Conservation (phyloP, 2,329 filamentous ascomycete genomes). For the Teratosphaeria pseudoeucalypti region DNA sequence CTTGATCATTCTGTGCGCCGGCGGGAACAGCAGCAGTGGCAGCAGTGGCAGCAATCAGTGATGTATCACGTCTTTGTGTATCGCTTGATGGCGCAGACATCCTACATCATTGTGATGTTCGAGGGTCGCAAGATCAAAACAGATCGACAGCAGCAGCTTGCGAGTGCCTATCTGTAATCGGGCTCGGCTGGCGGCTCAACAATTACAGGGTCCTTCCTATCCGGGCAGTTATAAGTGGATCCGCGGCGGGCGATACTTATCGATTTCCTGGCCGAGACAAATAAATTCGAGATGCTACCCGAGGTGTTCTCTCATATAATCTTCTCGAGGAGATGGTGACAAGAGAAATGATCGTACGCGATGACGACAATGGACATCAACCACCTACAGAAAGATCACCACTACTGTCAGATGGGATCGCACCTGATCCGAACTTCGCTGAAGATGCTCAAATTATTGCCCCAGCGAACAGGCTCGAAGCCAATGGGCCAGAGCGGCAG, state of each 20-base stretch:
- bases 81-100: neutral
- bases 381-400: conserved; percentile 17
- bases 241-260: neutral
- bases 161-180: neutral
- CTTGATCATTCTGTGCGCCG: neutral
- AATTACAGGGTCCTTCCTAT: neutral
- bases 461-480: conserved; percentile 12
- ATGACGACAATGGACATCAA: neutral
- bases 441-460: conserved; percentile 4
- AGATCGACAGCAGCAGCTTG: neutral
- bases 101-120: neutral
- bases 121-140: neutral
- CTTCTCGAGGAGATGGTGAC: neutral
- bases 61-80: neutral
- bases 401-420: conserved; percentile 16
- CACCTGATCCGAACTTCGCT: conserved; percentile 11
- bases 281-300: neutral
- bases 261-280: neutral
- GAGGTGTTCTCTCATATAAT: neutral
- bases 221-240: neutral
- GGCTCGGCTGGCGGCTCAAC: neutral
- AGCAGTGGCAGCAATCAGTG: neutral
- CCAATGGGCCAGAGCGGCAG: conserved; percentile 28
- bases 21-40: neutral
- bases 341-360: neutral